Evolutionary conservation across 495 filamentous ascomycete genomes (phyloP).

Genomic region (Poronia punctata): DNA sequence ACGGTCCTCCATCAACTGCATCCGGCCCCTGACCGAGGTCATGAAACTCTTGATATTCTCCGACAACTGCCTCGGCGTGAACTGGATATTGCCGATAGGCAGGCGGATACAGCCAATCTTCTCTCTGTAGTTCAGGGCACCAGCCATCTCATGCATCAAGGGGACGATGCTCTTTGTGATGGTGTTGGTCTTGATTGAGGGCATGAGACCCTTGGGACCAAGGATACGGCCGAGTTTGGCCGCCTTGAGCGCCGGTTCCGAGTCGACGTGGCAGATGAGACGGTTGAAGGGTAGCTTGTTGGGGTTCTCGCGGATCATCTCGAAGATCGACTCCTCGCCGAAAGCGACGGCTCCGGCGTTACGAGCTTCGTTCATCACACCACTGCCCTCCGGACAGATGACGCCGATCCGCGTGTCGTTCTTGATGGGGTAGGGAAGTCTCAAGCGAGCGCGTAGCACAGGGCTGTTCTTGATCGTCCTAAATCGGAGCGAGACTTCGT

Average conservation of each 20-base stretch:
- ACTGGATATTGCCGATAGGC: constrained; percentile 84
- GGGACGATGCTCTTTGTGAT: constrained; percentile 70
- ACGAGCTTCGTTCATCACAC: constrained; percentile 59
- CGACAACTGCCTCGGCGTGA: constrained; percentile 77
- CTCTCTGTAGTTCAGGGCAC: constrained; percentile 82
- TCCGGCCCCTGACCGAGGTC: constrained; percentile 68
- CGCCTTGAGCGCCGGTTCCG: constrained; percentile 63
- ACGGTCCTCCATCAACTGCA: constrained; percentile 58
- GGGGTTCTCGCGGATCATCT: constrained; percentile 54
- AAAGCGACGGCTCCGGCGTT: constrained; percentile 71
- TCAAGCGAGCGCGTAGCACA: constrained; percentile 77
- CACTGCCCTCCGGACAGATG: constrained; percentile 72
- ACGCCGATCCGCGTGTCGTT: constrained; percentile 80
- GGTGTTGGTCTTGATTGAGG: constrained; percentile 76
- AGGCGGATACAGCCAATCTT: constrained; percentile 75
- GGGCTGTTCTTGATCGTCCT: constrained; percentile 75
- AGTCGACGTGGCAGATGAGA: constrained; percentile 78
- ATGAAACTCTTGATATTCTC: constrained; percentile 80
- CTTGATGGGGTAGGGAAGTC: constrained; percentile 81
- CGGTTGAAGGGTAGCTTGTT: constrained; percentile 73
- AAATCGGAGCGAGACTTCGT: constrained; percentile 77
- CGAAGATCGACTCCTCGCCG: constrained; percentile 80
- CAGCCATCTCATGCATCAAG: constrained; percentile 69
- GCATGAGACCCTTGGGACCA: constrained; percentile 88
- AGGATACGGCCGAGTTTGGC: constrained; percentile 71